phyloP scores from a whole-genome alignment of 805 yeast species.

The Yamadazyma sp. region DNA sequence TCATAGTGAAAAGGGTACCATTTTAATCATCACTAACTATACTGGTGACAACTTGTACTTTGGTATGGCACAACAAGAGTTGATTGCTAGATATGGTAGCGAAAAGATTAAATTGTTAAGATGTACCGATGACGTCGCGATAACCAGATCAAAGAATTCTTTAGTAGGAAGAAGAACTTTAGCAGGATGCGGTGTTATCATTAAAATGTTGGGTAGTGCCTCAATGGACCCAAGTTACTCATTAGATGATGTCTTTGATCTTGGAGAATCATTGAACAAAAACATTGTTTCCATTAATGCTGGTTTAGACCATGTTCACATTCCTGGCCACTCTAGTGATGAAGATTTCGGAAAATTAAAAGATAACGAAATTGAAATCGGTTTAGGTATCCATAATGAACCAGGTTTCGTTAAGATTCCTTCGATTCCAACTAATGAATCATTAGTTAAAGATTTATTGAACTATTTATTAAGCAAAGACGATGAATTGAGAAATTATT shows the following conservation, averaged over 20 bases:
- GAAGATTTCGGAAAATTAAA: slow-evolving; percentile 23
- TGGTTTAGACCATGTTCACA: slow-evolving; percentile 36
- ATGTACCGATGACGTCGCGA: slow-evolving; percentile 35
- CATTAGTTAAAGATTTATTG: slow-evolving; percentile 23
- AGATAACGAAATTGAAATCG: slow-evolving; percentile 29
- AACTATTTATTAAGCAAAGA: slow-evolving; percentile 21
- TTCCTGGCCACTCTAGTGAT: slow-evolving; percentile 28
- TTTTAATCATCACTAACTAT: slow-evolving; percentile 34
- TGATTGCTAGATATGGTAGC: slow-evolving; percentile 26
- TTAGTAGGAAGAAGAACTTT: slow-evolving; percentile 37
- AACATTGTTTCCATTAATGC: slow-evolving; percentile 33
- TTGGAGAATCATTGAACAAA: slow-evolving; percentile 25
- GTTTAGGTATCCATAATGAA: slow-evolving; percentile 40
- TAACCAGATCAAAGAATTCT: slow-evolving; percentile 24
- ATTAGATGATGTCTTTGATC: slow-evolving; percentile 22
- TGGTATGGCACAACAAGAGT: slow-evolving; percentile 39
- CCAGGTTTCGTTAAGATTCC: slow-evolving; percentile 32
- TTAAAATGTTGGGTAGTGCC: slow-evolving; percentile 32
- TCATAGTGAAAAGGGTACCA: slow-evolving; percentile 32
- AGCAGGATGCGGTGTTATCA: slow-evolving; percentile 29
- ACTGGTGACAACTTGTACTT: slow-evolving; percentile 39
- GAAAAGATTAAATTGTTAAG: slow-evolving; percentile 27
- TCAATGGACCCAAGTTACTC: slow-evolving; percentile 18
- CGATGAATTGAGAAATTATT: slow-evolving; percentile 27
- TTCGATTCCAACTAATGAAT: slow-evolving; percentile 29